A percentile compares a stretch with the other conserved stretches of the same genome.
Conservation (phyloP, 306 rosid genomes). For the Urtica urens region DNA sequence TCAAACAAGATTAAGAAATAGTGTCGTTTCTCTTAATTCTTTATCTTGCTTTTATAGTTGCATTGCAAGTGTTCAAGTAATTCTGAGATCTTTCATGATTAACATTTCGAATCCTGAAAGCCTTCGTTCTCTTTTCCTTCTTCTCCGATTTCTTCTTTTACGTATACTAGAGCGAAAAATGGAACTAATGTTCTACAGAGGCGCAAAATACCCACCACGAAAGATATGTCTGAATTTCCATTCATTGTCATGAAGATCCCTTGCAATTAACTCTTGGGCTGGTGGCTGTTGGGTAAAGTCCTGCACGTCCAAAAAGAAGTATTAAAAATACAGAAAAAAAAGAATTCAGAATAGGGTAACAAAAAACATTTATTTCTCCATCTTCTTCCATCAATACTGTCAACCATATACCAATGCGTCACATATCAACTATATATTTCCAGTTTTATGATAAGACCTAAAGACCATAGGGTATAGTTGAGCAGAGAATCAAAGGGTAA, state of each 20-base stretch:
- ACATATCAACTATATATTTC: too few relatives aligned
- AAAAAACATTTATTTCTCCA: background rate
- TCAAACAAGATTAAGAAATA: too few relatives aligned
- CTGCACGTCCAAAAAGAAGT: conserved; percentile 28
- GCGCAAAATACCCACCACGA: conserved; percentile 60
- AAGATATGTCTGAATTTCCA: conserved; percentile 98
- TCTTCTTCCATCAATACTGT: too few relatives aligned
- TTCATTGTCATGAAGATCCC: conserved; percentile 91
- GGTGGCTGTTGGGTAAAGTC: conserved; percentile 96
- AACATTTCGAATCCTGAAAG: too few relatives aligned
- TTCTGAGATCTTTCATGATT: too few relatives aligned
- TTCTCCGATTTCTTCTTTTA: too few relatives aligned
- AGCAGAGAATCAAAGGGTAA: background rate
- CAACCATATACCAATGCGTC: too few relatives aligned
- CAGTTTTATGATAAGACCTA: background rate
- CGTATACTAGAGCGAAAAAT: too few relatives aligned
- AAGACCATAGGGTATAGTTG: background rate
- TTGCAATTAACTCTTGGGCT: conserved; percentile 84
- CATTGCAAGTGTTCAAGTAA: too few relatives aligned
- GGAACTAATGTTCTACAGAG: background rate
- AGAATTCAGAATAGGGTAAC: background rate
- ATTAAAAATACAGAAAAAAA: conserved; percentile 1
- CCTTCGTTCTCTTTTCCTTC: too few relatives aligned
- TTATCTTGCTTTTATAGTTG: too few relatives aligned
- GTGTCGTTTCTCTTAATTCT: too few relatives aligned